Conservation (phyloP, 768 basidiomycete species). For the Phlegmacium glaucopus region DNA sequence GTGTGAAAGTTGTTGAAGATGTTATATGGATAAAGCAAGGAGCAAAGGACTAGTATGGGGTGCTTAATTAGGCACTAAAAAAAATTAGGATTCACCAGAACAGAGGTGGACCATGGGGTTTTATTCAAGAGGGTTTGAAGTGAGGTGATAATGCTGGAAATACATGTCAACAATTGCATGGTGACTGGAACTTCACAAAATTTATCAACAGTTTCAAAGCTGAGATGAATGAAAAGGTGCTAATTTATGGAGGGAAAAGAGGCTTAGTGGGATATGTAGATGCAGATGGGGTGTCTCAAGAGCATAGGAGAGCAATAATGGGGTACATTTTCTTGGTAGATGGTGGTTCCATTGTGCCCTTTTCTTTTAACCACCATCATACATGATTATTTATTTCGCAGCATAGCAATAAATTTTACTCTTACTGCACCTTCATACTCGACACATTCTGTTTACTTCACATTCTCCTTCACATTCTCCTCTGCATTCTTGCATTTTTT, state of each 20-base stretch:
- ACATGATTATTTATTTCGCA: too few relatives aligned
- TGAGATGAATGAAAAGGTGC: slow-evolving; percentile 8
- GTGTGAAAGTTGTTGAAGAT: neutral
- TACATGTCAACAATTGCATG: slow-evolving; percentile 4
- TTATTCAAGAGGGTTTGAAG: neutral
- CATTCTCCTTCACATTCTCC: too few relatives aligned
- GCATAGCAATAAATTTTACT: too few relatives aligned
- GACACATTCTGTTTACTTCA: too few relatives aligned
- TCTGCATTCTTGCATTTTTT: too few relatives aligned
- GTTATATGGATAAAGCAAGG: slow-evolving; percentile 6
- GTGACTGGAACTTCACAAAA: neutral
- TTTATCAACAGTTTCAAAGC: slow-evolving; percentile 12
- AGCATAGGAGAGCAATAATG: neutral
- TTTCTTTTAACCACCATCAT: too few relatives aligned
- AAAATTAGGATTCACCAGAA: neutral
- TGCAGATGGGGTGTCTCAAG: too few relatives aligned
- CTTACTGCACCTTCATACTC: too few relatives aligned
- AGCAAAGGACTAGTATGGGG: neutral
- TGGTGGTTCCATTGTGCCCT: too few relatives aligned
- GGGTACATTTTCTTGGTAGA: slow-evolving; percentile 5
- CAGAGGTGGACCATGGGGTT: neutral
- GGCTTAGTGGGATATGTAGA: slow-evolving; percentile 28
- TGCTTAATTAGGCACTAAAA: neutral
- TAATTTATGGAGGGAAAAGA: slow-evolving; percentile 12
- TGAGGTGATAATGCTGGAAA: neutral